A percentile compares a stretch with the other conserved stretches of the same genome.
phyloP scores from a whole-genome alignment of 2,329 filamentous ascomycete genomes.

The Onygenales sp. region DNA sequence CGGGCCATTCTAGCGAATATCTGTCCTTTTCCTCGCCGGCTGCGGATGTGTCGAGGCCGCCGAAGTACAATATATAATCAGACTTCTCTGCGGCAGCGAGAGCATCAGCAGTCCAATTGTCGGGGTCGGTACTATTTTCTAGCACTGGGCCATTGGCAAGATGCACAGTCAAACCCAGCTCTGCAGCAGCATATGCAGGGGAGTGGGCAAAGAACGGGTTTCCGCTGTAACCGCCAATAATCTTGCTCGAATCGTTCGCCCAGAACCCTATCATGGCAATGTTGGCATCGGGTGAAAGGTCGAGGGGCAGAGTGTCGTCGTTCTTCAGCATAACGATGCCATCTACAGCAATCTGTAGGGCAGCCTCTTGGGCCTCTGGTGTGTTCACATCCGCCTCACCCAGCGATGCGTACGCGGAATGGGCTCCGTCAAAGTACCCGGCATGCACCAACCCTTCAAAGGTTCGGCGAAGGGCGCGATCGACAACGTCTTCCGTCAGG shows the following conservation, averaged over 20 bases:
- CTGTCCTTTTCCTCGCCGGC: slow-evolving; percentile 23
- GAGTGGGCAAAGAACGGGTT: slow-evolving; percentile 42
- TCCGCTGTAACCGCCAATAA: slow-evolving; percentile 48
- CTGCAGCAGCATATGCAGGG: slow-evolving; percentile 40
- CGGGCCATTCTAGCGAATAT: slow-evolving; percentile 20
- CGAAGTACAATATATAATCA: slow-evolving; percentile 19
- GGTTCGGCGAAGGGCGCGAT: slow-evolving; percentile 33
- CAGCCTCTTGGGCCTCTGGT: slow-evolving; percentile 40
- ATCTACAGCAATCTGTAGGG: slow-evolving; percentile 37
- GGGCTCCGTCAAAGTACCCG: slow-evolving; percentile 39
- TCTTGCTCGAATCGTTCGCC: slow-evolving; percentile 42
- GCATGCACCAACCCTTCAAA: slow-evolving; percentile 38
- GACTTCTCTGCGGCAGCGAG: slow-evolving; percentile 27
- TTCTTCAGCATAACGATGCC: slow-evolving; percentile 41
- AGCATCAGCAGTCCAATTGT: slow-evolving; percentile 7
- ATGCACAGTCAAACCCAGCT: slow-evolving; percentile 15
- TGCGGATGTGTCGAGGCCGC: slow-evolving; percentile 19
- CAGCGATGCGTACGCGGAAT: slow-evolving; percentile 36
- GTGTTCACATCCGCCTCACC: slow-evolving; percentile 45
- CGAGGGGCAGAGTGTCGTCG: slow-evolving; percentile 33
- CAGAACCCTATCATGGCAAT: slow-evolving; percentile 46
- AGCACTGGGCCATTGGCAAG: slow-evolving; percentile 22
- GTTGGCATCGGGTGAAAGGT: slow-evolving; percentile 14
- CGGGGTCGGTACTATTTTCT: slow-evolving; percentile 14
- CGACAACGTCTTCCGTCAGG: slow-evolving; percentile 32